Base-by-base conservation (phyloP, 768 basidiomycete genomes). In the Russula sp. region DNA sequence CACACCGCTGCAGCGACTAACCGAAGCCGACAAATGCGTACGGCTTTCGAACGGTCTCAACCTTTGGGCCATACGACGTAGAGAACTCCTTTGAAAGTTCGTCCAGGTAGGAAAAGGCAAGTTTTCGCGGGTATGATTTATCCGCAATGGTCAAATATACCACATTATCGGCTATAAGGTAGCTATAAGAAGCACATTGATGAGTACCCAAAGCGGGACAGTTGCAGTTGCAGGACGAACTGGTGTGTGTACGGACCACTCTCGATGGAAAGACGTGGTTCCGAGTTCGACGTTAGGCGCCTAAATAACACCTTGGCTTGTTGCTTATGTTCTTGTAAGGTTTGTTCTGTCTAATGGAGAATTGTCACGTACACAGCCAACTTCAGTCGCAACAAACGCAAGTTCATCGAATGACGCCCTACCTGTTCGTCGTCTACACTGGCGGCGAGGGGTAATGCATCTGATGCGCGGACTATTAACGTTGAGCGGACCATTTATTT, bases 11-110 rank as follows among this genome's bases (percentile, higher is more conserved):
- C 46, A 11, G 48, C 38, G 25, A 78, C 90, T 67, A 69, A 95
- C 94, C 94, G 69, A 99, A 99, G 50, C 97, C 94, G 62, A 98
- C 90, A 71, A 98, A 98, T 29, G 97, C 96, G 72, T 99, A 99
- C n/a, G 97, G 97, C 73, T 96, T 93, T 66, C 93, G 83, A 18
- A 89, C 88, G 18, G 83, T 81, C 69, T 98, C 96, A 20, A 98
- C 92, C 73, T 93, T 96, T 6, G 90, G 79, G 10, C 93, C 97
- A 73, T 98, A 99, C 7, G 90, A 90, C 55, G 84, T 83, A 42
- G 88, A 82, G 71, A 99, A 99, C 75, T 99, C 97, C 70, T 97
- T 98, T 25, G 91, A 90, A 47, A 99, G 80, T 75, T 99, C 97
- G 67, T 98, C 94, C 52, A 99, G 82, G 74, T 93, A 99, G 8